Conservation (phyloP, 345 rosid species). For the Citrus reticulata region DNA sequence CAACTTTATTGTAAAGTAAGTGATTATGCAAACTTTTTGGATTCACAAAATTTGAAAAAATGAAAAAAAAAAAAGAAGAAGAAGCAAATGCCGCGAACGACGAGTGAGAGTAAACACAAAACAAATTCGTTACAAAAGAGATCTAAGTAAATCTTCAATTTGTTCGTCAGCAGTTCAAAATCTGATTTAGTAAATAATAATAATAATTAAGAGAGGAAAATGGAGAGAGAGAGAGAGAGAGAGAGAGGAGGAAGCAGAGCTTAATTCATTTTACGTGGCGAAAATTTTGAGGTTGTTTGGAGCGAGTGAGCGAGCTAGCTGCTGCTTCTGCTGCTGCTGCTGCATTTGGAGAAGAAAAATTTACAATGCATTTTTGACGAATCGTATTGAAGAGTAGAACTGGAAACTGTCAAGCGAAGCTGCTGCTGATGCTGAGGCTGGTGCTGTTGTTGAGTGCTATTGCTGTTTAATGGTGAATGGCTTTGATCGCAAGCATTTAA, state of each 20-base stretch:
- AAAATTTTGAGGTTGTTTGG: background rate
- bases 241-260: background rate
- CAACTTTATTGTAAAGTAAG: background rate
- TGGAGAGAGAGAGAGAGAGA: too few relatives aligned
- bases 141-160: background rate
- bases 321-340: background rate
- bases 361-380: background rate
- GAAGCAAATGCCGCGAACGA: background rate
- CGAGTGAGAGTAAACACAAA: background rate
- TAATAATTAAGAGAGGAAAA: too few relatives aligned
- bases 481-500: background rate
- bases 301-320: background rate
- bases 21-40: slow-evolving; percentile 7
- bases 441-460: too few relatives aligned
- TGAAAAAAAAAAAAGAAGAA: too few relatives aligned
- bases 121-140: background rate
- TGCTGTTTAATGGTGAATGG: too few relatives aligned
- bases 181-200: too few relatives aligned
- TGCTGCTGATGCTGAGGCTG: background rate
- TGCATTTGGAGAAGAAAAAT: background rate
- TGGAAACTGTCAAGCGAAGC: background rate
- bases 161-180: background rate
- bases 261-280: background rate
- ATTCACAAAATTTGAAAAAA: background rate
- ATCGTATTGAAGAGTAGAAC: background rate